Percentiles rank a stretch among this genome's conserved stretches.
These are phyloP conservation scores for Monotropa hypopitys DNA, from an alignment of 179 eudicot genomes.

Conservation along the genomic window DNA sequence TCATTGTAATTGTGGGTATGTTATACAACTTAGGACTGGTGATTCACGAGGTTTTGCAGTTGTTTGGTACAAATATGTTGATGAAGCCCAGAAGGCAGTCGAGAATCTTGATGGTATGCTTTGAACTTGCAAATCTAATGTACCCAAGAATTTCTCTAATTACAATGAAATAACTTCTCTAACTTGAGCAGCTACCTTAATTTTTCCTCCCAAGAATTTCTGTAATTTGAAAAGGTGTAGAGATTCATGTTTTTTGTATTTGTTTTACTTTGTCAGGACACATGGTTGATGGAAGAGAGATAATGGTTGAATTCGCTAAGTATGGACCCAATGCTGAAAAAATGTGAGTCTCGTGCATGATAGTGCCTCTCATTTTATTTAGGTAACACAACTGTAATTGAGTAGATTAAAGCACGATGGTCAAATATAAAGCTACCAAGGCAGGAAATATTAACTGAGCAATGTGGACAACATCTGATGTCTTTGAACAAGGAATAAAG, in stretches of 20 bases:
- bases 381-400: neutral
- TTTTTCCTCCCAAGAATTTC: too few species aligned
- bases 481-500: too few species aligned
- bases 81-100: conserved; percentile 86
- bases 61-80: conserved; percentile 90
- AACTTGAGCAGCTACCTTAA: too few species aligned
- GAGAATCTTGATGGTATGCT: conserved; percentile 97
- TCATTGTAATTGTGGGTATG: too few species aligned
- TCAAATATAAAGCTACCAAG: too few species aligned
- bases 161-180: too few species aligned
- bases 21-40: conserved; percentile 32
- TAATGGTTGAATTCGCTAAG: conserved; percentile 94
- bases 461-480: too few species aligned
- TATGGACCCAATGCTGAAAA: conserved; percentile 93
- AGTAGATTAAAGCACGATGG: too few species aligned
- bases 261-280: conserved; percentile 34
- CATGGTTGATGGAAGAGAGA: conserved; percentile 93
- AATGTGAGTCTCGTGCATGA: conserved; percentile 36
- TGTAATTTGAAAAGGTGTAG: neutral
- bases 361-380: neutral
- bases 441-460: too few species aligned
- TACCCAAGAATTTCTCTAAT: too few species aligned
- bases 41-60: conserved; percentile 95
- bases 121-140: neutral
- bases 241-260: neutral